Conservation (phyloP, 352 stramenopile genomes). For the Phytophthora citrophthora region DNA sequence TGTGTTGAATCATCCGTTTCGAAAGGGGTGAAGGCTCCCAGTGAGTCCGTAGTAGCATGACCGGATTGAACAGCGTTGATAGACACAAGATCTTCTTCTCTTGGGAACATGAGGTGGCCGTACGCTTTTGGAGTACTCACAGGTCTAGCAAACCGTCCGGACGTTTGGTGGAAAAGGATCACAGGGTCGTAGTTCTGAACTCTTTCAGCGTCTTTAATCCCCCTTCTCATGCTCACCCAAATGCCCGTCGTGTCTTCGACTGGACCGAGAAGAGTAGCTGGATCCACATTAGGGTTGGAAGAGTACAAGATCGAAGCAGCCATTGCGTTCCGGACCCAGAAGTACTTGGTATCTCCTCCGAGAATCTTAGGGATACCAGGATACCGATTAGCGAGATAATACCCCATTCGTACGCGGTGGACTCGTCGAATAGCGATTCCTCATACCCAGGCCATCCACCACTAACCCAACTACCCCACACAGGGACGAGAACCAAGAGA, state of each 20-base stretch:
- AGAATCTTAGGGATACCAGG: conserved; percentile 31
- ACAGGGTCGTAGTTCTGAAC: too few species aligned
- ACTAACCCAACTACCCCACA: conserved; percentile 20
- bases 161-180: too few species aligned
- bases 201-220: too few species aligned
- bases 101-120: too few species aligned
- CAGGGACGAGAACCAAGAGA: conserved; percentile 16
- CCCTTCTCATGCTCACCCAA: too few species aligned
- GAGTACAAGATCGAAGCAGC: conserved; percentile 1
- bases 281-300: conserved; percentile 4
- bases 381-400: conserved; percentile 20
- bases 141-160: too few species aligned
- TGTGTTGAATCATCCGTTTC: conserved; percentile 16
- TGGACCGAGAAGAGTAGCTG: conserved; percentile 1
- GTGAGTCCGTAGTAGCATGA: conserved; percentile 5
- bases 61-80: conserved; percentile 28
- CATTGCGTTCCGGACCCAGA: conserved; percentile 18
- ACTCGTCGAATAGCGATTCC: conserved; percentile 19
- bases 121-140: too few species aligned
- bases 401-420: conserved; percentile 18
- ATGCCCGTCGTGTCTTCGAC: conserved; percentile 11
- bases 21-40: conserved; percentile 2
- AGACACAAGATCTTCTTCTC: not conserved
- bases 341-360: conserved; percentile 19
- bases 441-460: not conserved